Conservation (phyloP, 2,329 filamentous ascomycete species). For the Colletotrichum sp. region DNA sequence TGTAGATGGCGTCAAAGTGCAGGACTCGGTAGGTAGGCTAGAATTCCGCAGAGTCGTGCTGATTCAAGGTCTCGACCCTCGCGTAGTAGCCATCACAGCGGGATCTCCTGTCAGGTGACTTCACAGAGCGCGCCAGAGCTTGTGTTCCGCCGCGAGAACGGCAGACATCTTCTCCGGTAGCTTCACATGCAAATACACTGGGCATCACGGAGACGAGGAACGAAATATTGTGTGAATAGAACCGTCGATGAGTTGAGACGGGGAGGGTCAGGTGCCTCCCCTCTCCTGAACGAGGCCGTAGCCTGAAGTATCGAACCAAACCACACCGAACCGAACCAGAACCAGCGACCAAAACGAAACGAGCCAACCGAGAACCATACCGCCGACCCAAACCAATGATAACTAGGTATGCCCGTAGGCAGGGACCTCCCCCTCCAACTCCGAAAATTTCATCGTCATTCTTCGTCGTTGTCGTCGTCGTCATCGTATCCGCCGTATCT, state of each 20-base stretch:
- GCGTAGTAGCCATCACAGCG: background rate
- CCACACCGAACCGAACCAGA: no score
- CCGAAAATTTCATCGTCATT: background rate
- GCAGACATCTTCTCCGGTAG: background rate
- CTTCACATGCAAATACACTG: background rate
- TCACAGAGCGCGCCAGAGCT: background rate
- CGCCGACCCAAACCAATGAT: background rate
- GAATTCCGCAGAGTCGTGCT: background rate
- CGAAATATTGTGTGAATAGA: background rate
- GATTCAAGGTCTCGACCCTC: background rate
- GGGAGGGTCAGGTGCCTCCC: background rate
- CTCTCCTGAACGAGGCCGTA: background rate
- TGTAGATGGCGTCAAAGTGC: background rate
- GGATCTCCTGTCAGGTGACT: background rate
- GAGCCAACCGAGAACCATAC: background rate
- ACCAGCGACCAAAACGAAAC: background rate
- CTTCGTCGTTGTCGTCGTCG: background rate
- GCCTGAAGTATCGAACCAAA: background rate
- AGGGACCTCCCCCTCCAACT: background rate
- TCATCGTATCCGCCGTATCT: background rate
- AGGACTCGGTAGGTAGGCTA: no score
- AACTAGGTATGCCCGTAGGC: conserved; percentile 9
- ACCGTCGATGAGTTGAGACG: background rate
- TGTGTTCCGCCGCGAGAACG: background rate
- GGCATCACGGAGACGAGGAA: background rate